phyloP scores from a whole-genome alignment of 306 rosid genomes.

The Quercus suber region DNA sequence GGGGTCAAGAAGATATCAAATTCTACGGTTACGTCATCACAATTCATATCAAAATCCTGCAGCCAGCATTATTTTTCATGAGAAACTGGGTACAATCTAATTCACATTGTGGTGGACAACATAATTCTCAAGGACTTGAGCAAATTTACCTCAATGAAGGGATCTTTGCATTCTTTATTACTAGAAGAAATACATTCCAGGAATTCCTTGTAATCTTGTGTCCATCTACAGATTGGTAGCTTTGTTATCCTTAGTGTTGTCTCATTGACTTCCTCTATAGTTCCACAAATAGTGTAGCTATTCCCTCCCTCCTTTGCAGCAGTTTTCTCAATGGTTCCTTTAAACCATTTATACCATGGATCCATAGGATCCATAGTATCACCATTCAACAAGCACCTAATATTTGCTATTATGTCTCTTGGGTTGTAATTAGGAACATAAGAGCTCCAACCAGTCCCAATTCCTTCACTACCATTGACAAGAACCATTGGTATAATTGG shows the following conservation, averaged over 20 bases:
- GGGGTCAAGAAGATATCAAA: slow-evolving; percentile 55
- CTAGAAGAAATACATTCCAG: slow-evolving; percentile 70
- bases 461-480: slow-evolving; percentile 95
- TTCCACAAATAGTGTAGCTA: slow-evolving; percentile 56
- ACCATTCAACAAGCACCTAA: slow-evolving; percentile 61
- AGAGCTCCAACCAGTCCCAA: slow-evolving; percentile 94
- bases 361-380: slow-evolving; percentile 73
- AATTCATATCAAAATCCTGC: slow-evolving; percentile 82
- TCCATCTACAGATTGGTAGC: slow-evolving; percentile 86
- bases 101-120: not conserved
- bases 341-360: slow-evolving; percentile 96
- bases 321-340: slow-evolving; percentile 63
- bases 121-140: not conserved
- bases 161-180: slow-evolving; percentile 71
- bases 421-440: slow-evolving; percentile 90
- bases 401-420: slow-evolving; percentile 75
- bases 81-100: not conserved
- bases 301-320: slow-evolving; percentile 56
- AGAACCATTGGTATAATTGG: slow-evolving; percentile 84
- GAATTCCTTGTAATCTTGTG: slow-evolving; percentile 87
- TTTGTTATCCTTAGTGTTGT: slow-evolving; percentile 61
- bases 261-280: slow-evolving; percentile 55
- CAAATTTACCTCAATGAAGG: slow-evolving; percentile 62
- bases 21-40: slow-evolving; percentile 71
- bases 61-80: not conserved